These are phyloP conservation scores for Trametes meyenii DNA, from an alignment of 768 basidiomycete species.

Conservation along the genomic window DNA sequence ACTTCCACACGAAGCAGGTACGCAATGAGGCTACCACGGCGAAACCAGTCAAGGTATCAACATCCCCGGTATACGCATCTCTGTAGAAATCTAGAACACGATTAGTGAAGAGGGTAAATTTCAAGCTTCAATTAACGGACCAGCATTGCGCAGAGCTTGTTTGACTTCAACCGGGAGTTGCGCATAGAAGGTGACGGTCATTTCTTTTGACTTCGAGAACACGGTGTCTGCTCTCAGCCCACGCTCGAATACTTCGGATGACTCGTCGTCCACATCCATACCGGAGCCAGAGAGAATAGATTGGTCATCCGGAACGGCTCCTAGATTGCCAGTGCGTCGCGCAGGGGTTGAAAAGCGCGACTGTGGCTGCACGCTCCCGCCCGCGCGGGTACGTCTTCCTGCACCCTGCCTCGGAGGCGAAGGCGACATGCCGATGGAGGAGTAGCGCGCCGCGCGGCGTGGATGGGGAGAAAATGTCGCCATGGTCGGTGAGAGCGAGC, in stretches of 20 bases:
- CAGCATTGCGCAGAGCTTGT: constrained; percentile 68
- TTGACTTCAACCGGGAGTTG: constrained; percentile 73
- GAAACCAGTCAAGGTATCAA: constrained; percentile 74
- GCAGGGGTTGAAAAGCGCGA: constrained; percentile 49
- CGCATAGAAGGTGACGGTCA: constrained; percentile 68
- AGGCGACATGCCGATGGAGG: constrained; percentile 29
- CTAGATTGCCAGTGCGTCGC: constrained; percentile 20
- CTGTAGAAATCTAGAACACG: constrained; percentile 62
- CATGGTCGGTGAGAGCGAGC: constrained; percentile 38
- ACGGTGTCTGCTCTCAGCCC: constrained; percentile 38
- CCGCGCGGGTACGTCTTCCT: constrained; percentile 33
- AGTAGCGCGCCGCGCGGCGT: constrained; percentile 53
- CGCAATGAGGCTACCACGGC: constrained; percentile 70
- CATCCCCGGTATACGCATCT: constrained; percentile 68
- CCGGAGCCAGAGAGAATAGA: constrained; percentile 36
- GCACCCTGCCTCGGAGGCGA: constrained; percentile 29
- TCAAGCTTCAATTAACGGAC: constrained; percentile 27
- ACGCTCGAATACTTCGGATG: constrained; percentile 44
- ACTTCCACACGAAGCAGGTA: constrained; percentile 86
- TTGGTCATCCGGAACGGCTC: constrained; percentile 39
- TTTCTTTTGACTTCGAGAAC: constrained; percentile 76
- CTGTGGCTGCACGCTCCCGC: constrained; percentile 34
- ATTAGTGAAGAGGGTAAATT: too few relatives aligned
- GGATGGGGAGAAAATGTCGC: constrained; percentile 66
- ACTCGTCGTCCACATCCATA: constrained; percentile 70